Evolutionary conservation across 78 protist genomes (phyloP), one percentile per base, ranked within the genome.

Genomic region (Cyanophora paradoxa): DNA sequence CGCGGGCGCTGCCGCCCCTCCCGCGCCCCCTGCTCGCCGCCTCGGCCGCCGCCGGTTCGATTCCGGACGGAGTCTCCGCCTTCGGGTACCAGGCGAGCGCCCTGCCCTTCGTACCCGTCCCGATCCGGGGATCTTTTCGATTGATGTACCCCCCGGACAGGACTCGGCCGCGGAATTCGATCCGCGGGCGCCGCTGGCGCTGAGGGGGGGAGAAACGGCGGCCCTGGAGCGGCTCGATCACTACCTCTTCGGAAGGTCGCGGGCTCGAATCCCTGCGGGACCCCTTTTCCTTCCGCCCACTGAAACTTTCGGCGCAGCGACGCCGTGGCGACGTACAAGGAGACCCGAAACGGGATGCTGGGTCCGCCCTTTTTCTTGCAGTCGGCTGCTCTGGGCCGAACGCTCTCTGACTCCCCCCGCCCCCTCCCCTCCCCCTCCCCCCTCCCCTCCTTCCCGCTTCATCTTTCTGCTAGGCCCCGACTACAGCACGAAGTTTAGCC

Each of bases 311-410:
- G 13, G 13, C 16, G 56, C 28, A 13, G 62, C 30, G 14, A 48
- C 33, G 5, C 33, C 10, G 37, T 68, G 36, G 37, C 16, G 50
- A 56, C 33, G 1, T 78, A 67, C 54, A 59, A 78, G 71, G 74
- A 56, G 13, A 78, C 76, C 1, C 56, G 83, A 39, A 78, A 78
- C 54, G 83, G 76, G 0, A n/a, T n/a, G n/a, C n/a, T n/a, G n/a
- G n/a, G n/a, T n/a, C n/a, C n/a, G n/a, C n/a, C n/a, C n/a, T n/a
- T n/a, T n/a, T n/a, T n/a, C n/a, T n/a, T n/a, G n/a, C n/a, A n/a
- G n/a, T n/a, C n/a, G n/a, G n/a, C n/a, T n/a, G n/a, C n/a, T n/a
- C n/a, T n/a, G n/a, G n/a, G n/a, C n/a, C n/a, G n/a, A n/a, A n/a
- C n/a, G n/a, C n/a, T n/a, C n/a, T n/a, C n/a, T n/a, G n/a, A n/a